phyloP scores from a whole-genome alignment of 768 basidiomycete species.

The Collybia sordida region DNA sequence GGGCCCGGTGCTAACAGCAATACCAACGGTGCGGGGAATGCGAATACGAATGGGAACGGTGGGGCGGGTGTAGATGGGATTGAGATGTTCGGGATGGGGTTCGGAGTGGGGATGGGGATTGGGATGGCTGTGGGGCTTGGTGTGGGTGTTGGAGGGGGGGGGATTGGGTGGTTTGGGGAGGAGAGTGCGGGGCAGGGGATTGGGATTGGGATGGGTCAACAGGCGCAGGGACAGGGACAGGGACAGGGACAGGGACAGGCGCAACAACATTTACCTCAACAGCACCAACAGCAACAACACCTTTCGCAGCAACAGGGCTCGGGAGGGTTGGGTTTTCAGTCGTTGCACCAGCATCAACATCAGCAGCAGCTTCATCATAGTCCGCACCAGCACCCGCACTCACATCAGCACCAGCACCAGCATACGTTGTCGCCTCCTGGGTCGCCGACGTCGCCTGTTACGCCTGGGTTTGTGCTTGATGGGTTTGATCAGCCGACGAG shows the following conservation, averaged over 20 bases:
- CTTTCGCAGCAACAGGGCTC: neutral
- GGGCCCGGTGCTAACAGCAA: conserved; percentile 20
- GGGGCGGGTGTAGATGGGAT: neutral
- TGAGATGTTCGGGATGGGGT: conserved; percentile 8
- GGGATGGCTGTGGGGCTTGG: conserved; percentile 8
- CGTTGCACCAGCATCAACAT: neutral
- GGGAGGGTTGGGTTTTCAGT: no score
- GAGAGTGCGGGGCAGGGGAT: neutral
- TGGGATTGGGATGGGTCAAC: neutral
- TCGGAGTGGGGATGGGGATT: conserved; percentile 6
- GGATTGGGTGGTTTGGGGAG: neutral
- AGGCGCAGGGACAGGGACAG: neutral
- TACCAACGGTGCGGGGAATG: conserved; percentile 6
- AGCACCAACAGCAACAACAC: no score
- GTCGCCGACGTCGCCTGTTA: neutral
- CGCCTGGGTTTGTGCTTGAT: conserved; percentile 1
- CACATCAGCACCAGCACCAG: neutral
- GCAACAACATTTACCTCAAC: no score
- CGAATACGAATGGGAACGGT: neutral
- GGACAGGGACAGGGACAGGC: no score
- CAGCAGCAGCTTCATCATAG: neutral
- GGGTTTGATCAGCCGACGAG: conserved; percentile 13
- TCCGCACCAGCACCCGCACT: neutral
- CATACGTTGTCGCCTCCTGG: neutral
- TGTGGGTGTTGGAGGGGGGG: neutral